phyloP scores from a whole-genome alignment of 352 stramenopile genomes.

The Globisporangium splendens region DNA sequence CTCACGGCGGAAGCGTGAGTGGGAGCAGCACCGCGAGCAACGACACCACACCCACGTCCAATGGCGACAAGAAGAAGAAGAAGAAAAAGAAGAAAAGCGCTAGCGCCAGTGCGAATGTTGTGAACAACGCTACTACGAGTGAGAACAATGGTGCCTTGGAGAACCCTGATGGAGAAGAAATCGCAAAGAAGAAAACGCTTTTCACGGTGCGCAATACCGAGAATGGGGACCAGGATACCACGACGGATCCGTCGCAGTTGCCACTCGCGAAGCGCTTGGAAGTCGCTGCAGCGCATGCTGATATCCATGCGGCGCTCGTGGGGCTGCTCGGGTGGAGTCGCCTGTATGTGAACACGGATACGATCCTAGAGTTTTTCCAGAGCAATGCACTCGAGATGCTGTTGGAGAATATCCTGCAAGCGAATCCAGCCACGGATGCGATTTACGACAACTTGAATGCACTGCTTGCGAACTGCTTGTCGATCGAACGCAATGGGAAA shows the following conservation, averaged over 20 bases:
- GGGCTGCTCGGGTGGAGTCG: constrained; percentile 73
- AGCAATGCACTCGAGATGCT: constrained; percentile 58
- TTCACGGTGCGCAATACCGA: constrained; percentile 8
- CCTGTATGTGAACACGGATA: constrained; percentile 55
- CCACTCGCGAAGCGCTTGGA: constrained; percentile 56
- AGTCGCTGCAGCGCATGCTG: constrained; percentile 56
- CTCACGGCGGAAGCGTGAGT: constrained; percentile 18
- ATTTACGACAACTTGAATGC: constrained; percentile 56
- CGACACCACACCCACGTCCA: constrained; percentile 16
- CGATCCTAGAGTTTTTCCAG: constrained; percentile 71
- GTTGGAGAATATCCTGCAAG: constrained; percentile 52
- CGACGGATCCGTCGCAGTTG: constrained; percentile 32
- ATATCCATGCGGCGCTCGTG: constrained; percentile 70
- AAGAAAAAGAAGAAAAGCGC: constrained; percentile 28
- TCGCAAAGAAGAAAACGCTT: neutral
- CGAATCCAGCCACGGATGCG: constrained; percentile 23
- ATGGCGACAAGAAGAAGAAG: constrained; percentile 27
- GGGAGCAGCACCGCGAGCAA: constrained; percentile 22
- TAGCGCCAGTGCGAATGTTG: neutral
- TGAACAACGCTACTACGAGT: neutral
- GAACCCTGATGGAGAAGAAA: neutral
- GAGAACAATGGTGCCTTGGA: constrained; percentile 2
- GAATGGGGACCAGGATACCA: constrained; percentile 3
- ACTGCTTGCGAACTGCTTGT: constrained; percentile 64
- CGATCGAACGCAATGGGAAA: constrained; percentile 31